Conservation (phyloP, 2,329 filamentous ascomycete genomes). For the Verticillium nubilum region DNA sequence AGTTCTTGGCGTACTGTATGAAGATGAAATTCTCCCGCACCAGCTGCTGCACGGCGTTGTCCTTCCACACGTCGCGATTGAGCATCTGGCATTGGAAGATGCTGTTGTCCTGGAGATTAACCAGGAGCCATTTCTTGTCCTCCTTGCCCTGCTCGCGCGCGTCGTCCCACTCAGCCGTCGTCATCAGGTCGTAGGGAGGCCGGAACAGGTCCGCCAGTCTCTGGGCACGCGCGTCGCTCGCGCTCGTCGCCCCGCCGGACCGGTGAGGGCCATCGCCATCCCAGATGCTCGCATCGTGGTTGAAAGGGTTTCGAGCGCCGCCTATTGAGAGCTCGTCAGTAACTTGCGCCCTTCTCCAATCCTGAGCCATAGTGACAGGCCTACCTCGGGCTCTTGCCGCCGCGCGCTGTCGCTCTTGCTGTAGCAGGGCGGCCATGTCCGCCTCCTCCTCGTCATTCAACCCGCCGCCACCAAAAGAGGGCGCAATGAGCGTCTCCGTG, state of each 20-base stretch:
- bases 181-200: constrained; percentile 88
- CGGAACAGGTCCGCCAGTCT: constrained; percentile 88
- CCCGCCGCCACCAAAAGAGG: constrained; percentile 41
- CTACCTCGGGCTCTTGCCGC: constrained; percentile 15
- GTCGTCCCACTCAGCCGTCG: constrained; percentile 67
- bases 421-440: constrained; percentile 52
- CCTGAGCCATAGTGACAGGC: constrained; percentile 1
- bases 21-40: constrained; percentile 93
- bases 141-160: constrained; percentile 83
- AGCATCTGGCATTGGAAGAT: constrained; percentile 93
- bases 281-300: constrained; percentile 32
- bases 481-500: constrained; percentile 85
- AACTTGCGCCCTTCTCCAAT: not conserved
- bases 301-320: constrained; percentile 26
- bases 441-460: constrained; percentile 46
- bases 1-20: constrained; percentile 86
- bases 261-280: constrained; percentile 17
- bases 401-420: constrained; percentile 50
- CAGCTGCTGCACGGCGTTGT: constrained; percentile 69
- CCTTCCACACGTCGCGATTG: constrained; percentile 96
- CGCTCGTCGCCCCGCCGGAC: constrained; percentile 9
- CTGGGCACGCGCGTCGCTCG: constrained; percentile 51
- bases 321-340: not conserved
- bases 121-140: constrained; percentile 86
- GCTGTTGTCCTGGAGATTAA: constrained; percentile 90